Conservation (phyloP, 1,284 basidiomycete species). For the Fistulina hepatica region DNA sequence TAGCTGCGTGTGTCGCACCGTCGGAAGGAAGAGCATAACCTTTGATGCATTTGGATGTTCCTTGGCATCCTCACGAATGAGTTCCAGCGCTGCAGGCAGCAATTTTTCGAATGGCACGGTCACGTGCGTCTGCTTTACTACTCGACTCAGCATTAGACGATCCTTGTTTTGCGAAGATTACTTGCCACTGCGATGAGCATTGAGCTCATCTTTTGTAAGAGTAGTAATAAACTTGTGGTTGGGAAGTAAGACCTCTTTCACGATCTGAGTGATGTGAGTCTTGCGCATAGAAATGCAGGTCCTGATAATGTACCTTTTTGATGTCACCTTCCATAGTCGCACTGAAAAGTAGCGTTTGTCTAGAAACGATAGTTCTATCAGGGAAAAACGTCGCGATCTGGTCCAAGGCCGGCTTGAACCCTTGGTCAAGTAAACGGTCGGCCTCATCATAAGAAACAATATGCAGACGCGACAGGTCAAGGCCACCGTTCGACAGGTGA, state of each 20-base stretch:
- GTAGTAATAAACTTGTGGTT: conserved; percentile 55
- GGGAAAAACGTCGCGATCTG: conserved; percentile 56
- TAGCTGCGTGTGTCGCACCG: conserved; percentile 50
- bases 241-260: conserved; percentile 30
- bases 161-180: too few relatives aligned
- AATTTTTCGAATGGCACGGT: conserved; percentile 32
- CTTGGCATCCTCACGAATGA: conserved; percentile 25
- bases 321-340: conserved; percentile 42
- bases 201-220: conserved; percentile 47
- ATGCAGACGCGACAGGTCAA: conserved; percentile 25
- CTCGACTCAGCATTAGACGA: too few relatives aligned
- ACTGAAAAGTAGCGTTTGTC: conserved; percentile 80
- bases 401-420: conserved; percentile 71
- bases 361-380: conserved; percentile 16
- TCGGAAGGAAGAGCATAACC: conserved; percentile 58
- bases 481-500: conserved; percentile 40
- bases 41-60: conserved; percentile 24
- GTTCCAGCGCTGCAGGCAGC: conserved; percentile 31
- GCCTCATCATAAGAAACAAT: conserved; percentile 88
- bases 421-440: conserved; percentile 83
- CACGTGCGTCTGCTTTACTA: conserved; percentile 44
- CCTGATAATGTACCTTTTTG: conserved; percentile 18
- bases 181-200: conserved; percentile 54
- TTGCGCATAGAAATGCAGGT: not conserved
- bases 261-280: conserved; percentile 7